phyloP scores from a whole-genome alignment of 441 rosid genomes.

The Arabidopsis hybrid region DNA sequence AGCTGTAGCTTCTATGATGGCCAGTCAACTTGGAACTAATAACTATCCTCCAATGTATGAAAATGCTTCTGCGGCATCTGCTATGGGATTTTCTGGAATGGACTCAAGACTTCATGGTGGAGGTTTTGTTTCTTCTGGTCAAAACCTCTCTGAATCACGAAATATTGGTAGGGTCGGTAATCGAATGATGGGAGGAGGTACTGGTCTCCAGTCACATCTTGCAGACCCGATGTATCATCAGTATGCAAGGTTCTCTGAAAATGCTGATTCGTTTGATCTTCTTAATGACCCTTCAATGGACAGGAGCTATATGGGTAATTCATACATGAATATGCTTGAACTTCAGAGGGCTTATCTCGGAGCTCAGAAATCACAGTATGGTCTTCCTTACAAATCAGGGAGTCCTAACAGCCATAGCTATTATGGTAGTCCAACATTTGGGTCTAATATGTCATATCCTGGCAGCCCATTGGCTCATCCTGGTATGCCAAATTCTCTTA shows the following conservation, averaged over 20 bases:
- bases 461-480: constrained; percentile 72
- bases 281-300: constrained; percentile 60
- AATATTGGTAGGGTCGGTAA: constrained; percentile 55
- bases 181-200: constrained; percentile 54
- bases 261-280: constrained; percentile 52
- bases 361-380: constrained; percentile 71
- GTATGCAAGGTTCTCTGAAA: constrained; percentile 33
- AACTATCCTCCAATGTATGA: constrained; percentile 72
- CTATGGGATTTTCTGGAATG: constrained; percentile 68
- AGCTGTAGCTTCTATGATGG: constrained; percentile 63
- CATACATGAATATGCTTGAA: constrained; percentile 68
- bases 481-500: constrained; percentile 63
- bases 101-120: constrained; percentile 72
- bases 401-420: constrained; percentile 67
- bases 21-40: constrained; percentile 68
- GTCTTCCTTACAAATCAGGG: constrained; percentile 60
- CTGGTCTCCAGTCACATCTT: constrained; percentile 63
- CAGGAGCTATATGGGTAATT: constrained; percentile 59
- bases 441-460: constrained; percentile 72
- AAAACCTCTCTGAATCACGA: constrained; percentile 56
- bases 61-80: constrained; percentile 71
- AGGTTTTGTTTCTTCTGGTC: constrained; percentile 56
- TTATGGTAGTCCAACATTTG: constrained; percentile 66
- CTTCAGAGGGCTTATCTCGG: constrained; percentile 78
- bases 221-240: constrained; percentile 75